Percentiles rank a stretch among this genome's conserved stretches.
These are phyloP conservation scores for Neopestalotiopsis sp. DNA, from an alignment of 2,329 filamentous ascomycete species.

Conservation along the genomic window DNA sequence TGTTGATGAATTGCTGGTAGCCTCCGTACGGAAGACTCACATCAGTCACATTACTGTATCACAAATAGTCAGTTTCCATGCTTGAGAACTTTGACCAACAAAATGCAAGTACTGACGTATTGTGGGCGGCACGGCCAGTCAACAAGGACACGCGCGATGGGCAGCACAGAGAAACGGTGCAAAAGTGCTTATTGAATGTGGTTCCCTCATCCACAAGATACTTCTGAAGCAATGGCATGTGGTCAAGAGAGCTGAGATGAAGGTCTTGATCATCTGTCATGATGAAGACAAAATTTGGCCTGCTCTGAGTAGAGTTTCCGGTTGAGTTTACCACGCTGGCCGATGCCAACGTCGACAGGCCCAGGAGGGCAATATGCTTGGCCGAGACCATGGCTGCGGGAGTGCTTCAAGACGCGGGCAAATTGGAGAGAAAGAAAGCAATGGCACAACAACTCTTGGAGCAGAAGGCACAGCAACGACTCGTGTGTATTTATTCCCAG, in stretches of 20 bases:
- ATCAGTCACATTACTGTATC: conserved; percentile 2
- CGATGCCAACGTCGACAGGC: conserved; percentile 56
- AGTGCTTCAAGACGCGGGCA: not conserved
- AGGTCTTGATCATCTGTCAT: conserved; percentile 73
- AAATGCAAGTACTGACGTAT: conserved; percentile 71
- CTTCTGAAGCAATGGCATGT: conserved; percentile 63
- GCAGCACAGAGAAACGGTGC: conserved; percentile 71
- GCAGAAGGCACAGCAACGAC: not conserved
- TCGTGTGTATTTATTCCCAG: not conserved
- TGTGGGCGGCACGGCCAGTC: conserved; percentile 72
- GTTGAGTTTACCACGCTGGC: conserved; percentile 58
- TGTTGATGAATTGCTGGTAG: conserved; percentile 69
- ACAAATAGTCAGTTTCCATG: not conserved
- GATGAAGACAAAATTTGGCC: conserved; percentile 69
- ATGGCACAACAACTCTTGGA: not conserved
- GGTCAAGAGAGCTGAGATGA: conserved; percentile 63
- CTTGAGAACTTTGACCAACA: conserved; percentile 44
- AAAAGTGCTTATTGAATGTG: conserved; percentile 66
- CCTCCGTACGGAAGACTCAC: conserved; percentile 43
- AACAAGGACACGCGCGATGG: conserved; percentile 69
- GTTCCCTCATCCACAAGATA: conserved; percentile 64
- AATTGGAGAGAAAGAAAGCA: not conserved
- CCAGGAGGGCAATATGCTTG: not conserved
- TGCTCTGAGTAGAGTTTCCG: conserved; percentile 42
- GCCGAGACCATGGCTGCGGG: not conserved